phyloP scores from a whole-genome alignment of 2,329 filamentous ascomycete species.

The Lizonia empirigonia region DNA sequence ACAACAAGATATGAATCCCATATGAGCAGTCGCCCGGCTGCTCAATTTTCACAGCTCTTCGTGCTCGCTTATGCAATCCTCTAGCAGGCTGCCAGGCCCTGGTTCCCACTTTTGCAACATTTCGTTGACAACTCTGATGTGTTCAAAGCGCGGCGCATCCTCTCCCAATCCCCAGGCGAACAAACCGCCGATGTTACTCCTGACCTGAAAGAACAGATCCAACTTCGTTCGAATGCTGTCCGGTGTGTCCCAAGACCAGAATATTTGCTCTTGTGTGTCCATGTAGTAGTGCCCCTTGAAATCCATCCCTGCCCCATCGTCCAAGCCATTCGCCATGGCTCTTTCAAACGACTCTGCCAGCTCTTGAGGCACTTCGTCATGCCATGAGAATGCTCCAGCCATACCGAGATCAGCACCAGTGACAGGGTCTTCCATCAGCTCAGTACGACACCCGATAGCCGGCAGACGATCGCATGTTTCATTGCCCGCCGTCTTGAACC shows the following conservation, averaged over 20 bases:
- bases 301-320: conserved; percentile 64
- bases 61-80: not conserved
- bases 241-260: conserved; percentile 76
- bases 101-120: not conserved
- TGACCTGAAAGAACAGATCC: conserved; percentile 58
- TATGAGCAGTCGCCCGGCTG: no score
- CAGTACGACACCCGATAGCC: conserved; percentile 57
- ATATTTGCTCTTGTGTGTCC: conserved; percentile 63
- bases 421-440: conserved; percentile 63
- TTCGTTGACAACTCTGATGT: conserved; percentile 46
- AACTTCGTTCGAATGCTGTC: conserved; percentile 67
- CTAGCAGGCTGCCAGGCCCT: not conserved
- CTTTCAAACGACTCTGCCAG: conserved; percentile 62
- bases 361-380: conserved; percentile 52
- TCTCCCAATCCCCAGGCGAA: conserved; percentile 79
- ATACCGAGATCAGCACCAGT: conserved; percentile 65
- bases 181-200: conserved; percentile 66
- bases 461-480: conserved; percentile 1
- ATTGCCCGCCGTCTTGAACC: conserved; percentile 58
- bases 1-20: not conserved
- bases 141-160: conserved; percentile 53
- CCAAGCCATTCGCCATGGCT: conserved; percentile 60
- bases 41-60: not conserved
- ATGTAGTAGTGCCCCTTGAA: conserved; percentile 63
- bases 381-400: conserved; percentile 52